Conservation (phyloP, 2,329 filamentous ascomycete species). For the Nigrospora osmanthi region DNA sequence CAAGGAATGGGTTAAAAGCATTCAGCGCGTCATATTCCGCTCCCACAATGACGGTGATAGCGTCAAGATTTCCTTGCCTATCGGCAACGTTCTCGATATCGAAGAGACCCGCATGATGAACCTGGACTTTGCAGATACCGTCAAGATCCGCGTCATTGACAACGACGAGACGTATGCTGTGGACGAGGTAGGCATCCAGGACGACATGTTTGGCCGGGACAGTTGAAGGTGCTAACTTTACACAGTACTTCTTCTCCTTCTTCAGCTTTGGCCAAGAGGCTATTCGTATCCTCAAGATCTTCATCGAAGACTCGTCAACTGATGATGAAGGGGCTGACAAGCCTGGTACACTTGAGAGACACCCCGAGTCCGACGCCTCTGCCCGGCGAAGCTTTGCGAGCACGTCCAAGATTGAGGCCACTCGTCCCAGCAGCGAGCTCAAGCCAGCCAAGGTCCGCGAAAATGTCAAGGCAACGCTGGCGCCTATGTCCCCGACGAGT, state of each 20-base stretch:
- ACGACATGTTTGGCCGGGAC: neutral
- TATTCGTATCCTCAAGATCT: slow-evolving; percentile 64
- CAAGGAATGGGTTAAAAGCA: slow-evolving; percentile 90
- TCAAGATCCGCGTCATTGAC: slow-evolving; percentile 88
- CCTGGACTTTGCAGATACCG: slow-evolving; percentile 85
- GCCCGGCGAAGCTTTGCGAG: slow-evolving; percentile 10
- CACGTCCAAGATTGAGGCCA: neutral
- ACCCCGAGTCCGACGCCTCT: neutral
- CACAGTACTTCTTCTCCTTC: slow-evolving; percentile 94
- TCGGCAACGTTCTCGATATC: slow-evolving; percentile 83
- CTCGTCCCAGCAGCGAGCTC: slow-evolving; percentile 11
- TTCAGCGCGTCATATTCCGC: slow-evolving; percentile 91
- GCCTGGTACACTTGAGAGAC: slow-evolving; percentile 1
- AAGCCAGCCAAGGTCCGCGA: slow-evolving; percentile 40
- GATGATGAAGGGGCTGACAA: slow-evolving; percentile 26
- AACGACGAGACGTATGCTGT: slow-evolving; percentile 92
- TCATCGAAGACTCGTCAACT: slow-evolving; percentile 58
- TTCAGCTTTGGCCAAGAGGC: slow-evolving; percentile 82
- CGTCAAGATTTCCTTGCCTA: slow-evolving; percentile 88
- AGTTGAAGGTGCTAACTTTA: too few species aligned
- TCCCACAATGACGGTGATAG: slow-evolving; percentile 95
- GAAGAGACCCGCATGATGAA: slow-evolving; percentile 71
- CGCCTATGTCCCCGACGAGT: slow-evolving; percentile 37
- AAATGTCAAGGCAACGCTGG: slow-evolving; percentile 53
- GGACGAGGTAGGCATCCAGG: slow-evolving; percentile 62